Conservation (phyloP, 257 asterid species). For the Rhazya stricta region DNA sequence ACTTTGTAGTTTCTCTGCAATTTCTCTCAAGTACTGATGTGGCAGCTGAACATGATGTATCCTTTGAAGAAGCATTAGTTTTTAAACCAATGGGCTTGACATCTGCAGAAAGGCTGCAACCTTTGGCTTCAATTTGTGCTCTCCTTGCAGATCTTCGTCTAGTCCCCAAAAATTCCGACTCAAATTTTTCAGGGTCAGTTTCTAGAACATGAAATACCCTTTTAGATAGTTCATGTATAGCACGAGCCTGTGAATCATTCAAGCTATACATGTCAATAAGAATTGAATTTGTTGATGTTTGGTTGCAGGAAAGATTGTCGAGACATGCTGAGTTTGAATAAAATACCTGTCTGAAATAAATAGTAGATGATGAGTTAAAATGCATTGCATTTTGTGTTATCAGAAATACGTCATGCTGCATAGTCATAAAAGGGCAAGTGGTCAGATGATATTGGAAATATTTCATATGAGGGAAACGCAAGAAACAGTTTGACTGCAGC, state of each 20-base stretch:
- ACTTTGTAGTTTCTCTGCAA: conserved; percentile 20
- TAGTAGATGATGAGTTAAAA: conserved; percentile 66
- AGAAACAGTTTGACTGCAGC: background rate
- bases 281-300: background rate
- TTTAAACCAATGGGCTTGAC: background rate
- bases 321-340: background rate
- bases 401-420: conserved; percentile 81
- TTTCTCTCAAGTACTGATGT: conserved; percentile 26
- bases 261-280: background rate
- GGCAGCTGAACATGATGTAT: conserved; percentile 5
- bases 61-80: conserved; percentile 20
- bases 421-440: background rate
- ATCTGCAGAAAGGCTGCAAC: conserved; percentile 17
- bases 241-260: conserved; percentile 54
- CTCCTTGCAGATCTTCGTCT: conserved; percentile 69
- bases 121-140: conserved; percentile 36
- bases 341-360: conserved; percentile 68
- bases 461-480: background rate
- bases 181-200: conserved; percentile 57
- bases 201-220: conserved; percentile 63
- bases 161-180: conserved; percentile 49
- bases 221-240: conserved; percentile 67
- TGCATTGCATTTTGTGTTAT: conserved; percentile 88
- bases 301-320: background rate
- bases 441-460: background rate